Evolutionary conservation across 192 early-diverging fungal genomes (phyloP).

Genomic region (Funneliformis geosporum): DNA sequence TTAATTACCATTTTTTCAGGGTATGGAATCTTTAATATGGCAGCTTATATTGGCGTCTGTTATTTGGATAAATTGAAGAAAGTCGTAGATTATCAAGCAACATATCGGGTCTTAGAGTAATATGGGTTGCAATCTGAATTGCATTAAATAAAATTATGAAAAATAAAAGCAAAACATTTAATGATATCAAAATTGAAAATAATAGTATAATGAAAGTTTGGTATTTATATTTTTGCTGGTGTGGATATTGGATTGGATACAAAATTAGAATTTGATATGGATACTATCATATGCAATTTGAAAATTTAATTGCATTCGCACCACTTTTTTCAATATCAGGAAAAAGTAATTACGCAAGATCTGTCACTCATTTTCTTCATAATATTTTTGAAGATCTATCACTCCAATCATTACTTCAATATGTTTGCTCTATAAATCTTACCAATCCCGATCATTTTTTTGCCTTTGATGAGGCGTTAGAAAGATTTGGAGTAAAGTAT

Average conservation of each 20-base stretch:
- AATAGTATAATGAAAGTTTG: slow-evolving; percentile 10
- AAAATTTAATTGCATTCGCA: slow-evolving; percentile 9
- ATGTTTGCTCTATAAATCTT: not conserved
- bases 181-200: not conserved
- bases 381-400: not conserved
- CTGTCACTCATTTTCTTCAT: slow-evolving; percentile 4
- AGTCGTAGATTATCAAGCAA: not conserved
- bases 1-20: slow-evolving; percentile 7
- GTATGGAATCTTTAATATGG: not conserved
- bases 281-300: slow-evolving; percentile 9
- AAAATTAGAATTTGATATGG: not conserved
- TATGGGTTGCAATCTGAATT: not conserved
- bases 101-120: not conserved
- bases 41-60: not conserved
- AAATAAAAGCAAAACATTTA: not conserved
- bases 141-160: not conserved
- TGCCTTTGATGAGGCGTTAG: not conserved
- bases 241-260: not conserved
- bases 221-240: slow-evolving; percentile 3
- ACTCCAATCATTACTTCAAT: not conserved
- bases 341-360: slow-evolving; percentile 8
- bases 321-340: not conserved
- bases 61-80: slow-evolving; percentile 19
- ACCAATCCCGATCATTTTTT: not conserved
- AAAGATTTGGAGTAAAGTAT: slow-evolving; percentile 5